Evolutionary conservation across 495 filamentous ascomycete species (phyloP).

Genomic region (Trichoderma virens): DNA sequence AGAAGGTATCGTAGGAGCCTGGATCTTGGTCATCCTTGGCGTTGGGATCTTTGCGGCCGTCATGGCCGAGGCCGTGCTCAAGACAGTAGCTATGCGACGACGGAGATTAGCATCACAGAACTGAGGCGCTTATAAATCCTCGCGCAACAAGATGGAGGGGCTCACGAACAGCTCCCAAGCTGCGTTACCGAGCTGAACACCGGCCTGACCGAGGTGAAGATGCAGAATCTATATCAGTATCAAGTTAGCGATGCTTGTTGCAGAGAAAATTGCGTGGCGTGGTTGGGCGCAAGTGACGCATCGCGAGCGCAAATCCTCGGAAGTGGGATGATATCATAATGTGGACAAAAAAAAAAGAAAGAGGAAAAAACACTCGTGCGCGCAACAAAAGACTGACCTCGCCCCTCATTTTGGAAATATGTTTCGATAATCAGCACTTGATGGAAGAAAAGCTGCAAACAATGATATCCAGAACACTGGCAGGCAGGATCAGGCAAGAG

Average conservation of each 20-base stretch:
- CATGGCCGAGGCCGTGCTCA: conserved; percentile 76
- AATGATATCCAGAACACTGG: not conserved
- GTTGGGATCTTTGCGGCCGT: conserved; percentile 63
- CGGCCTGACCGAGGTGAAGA: conserved; percentile 89
- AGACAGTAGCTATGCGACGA: conserved; percentile 63
- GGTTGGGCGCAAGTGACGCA: not conserved
- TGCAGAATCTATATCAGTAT: conserved; percentile 59
- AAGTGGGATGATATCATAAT: conserved; percentile 1
- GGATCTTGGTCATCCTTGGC: conserved; percentile 51
- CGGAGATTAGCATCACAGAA: conserved; percentile 12
- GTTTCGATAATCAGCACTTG: not conserved
- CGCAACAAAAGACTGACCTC: conserved; percentile 22
- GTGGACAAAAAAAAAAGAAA: not conserved
- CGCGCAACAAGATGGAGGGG: conserved; percentile 31
- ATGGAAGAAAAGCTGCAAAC: not conserved
- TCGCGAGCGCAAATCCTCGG: not conserved
- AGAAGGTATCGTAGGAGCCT: conserved; percentile 84
- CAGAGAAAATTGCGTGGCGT: not conserved
- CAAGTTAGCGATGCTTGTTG: not conserved
- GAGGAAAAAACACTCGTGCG: not conserved
- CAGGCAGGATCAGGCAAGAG: not conserved
- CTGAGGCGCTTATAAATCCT: not conserved
- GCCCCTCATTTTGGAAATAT: conserved; percentile 26
- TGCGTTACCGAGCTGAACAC: conserved; percentile 86
- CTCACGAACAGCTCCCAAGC: conserved; percentile 86